Evolutionary conservation across 2,329 filamentous ascomycete species (phyloP).

Genomic region (Talaromyces marneffei): DNA sequence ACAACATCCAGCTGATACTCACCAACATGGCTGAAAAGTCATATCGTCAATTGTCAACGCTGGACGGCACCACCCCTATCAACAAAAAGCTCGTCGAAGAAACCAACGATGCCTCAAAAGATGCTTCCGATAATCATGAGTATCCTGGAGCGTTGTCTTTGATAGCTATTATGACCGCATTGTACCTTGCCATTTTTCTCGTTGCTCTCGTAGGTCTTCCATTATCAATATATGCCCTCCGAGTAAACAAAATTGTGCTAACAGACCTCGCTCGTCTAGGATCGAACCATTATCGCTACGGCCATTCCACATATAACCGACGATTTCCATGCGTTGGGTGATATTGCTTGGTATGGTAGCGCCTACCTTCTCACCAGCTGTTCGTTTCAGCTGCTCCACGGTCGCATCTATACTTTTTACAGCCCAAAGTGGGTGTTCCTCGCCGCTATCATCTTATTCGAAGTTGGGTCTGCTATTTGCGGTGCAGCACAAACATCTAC

Average conservation of each 20-base stretch:
- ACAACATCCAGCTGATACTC: not conserved
- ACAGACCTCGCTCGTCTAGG: not conserved
- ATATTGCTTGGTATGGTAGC: constrained; percentile 34
- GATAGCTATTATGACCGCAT: constrained; percentile 10
- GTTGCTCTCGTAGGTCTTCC: constrained; percentile 22
- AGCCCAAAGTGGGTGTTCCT: constrained; percentile 41
- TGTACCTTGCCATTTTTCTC: constrained; percentile 24
- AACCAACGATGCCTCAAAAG: not conserved
- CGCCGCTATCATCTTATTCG: constrained; percentile 37
- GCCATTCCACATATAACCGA: constrained; percentile 22
- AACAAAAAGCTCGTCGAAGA: constrained; percentile 3
- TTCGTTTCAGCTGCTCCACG: constrained; percentile 29
- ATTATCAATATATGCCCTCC: not conserved
- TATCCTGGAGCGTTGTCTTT: constrained; percentile 10
- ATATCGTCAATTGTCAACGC: not conserved
- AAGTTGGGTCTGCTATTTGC: constrained; percentile 42
- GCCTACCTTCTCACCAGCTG: constrained; percentile 41
- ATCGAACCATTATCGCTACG: constrained; percentile 20
- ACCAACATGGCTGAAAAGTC: not conserved
- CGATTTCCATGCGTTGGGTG: constrained; percentile 34
- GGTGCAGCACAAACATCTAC: constrained; percentile 27
- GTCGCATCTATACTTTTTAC: constrained; percentile 45
- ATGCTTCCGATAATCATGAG: constrained; percentile 2
- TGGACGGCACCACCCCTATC: not conserved
- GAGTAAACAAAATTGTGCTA: not conserved